Conservation (phyloP, 768 basidiomycete species). For the Cyathus striatus region DNA sequence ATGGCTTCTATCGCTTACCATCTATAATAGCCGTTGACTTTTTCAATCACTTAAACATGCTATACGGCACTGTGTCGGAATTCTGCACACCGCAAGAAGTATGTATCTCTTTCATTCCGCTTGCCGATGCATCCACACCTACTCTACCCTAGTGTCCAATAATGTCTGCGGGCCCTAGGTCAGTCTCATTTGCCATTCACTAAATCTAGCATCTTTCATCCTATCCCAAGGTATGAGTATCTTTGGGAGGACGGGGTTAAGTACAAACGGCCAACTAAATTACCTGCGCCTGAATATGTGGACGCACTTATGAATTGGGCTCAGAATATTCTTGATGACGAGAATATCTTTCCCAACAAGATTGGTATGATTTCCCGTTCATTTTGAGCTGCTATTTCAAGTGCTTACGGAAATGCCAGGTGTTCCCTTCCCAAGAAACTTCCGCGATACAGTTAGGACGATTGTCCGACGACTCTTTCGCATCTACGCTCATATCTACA, state of each 20-base stretch:
- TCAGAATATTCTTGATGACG: constrained; percentile 89
- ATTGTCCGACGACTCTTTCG: constrained; percentile 92
- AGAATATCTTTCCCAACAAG: constrained; percentile 87
- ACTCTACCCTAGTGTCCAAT: constrained; percentile 93
- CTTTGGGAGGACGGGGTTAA: constrained; percentile 89
- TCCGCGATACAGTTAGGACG: constrained; percentile 86
- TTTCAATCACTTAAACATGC: constrained; percentile 99
- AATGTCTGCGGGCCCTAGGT: constrained; percentile 95
- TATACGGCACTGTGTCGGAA: constrained; percentile 97
- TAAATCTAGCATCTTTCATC: background rate
- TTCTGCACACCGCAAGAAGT: constrained; percentile 96
- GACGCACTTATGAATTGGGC: constrained; percentile 99
- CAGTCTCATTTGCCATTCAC: constrained; percentile 15
- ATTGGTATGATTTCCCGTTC: constrained; percentile 56
- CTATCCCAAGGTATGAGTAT: constrained; percentile 72
- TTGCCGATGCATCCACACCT: too few relatives aligned
- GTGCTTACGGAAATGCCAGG: constrained; percentile 37
- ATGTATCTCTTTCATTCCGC: too few relatives aligned
- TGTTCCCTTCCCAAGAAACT: constrained; percentile 85
- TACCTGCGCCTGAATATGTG: constrained; percentile 94
- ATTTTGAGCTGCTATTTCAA: constrained; percentile 1
- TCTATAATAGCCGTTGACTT: constrained; percentile 83
- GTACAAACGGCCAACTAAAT: constrained; percentile 87
- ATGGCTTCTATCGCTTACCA: background rate
- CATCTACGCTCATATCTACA: constrained; percentile 98